Evolutionary conservation across 805 yeast species (phyloP), one percentile per base, ranked within the genome.

Genomic region (Saccharomycopsis microspora): DNA sequence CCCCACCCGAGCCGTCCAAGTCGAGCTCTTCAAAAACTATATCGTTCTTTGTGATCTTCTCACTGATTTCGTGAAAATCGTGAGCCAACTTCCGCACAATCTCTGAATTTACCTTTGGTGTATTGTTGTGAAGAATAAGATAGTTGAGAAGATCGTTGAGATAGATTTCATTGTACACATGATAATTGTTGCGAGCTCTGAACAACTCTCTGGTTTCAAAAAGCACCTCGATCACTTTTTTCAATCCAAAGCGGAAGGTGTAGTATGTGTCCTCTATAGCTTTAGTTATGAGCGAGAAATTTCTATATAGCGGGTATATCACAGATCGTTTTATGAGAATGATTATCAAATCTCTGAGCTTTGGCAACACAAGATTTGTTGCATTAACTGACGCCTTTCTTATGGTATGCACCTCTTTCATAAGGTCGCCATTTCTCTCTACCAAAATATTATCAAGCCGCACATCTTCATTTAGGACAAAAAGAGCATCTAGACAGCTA

Each of bases 111-210:
- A 52, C 30, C 7, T 32, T 11, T 52, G 70, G 70, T 38, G 85
- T 78, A 40, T 70, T 70, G 37, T 69, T 60, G 45, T 76, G 79
- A 48, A 74, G 65, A 28, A 83, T 67, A 11, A 83, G 60, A 95
- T 95, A 89, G 10, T 81, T 68, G 49, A 85, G 72, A 53, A 86
- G 67, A 60, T 89, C 96, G 56, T 84, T 87, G 4, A 87, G 55
- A 69, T 85, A 71, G 0, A 88, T 71, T 58, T 77, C 78, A 58
- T 84, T 84, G 60, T 89, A 89, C 4, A 86, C 87, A 59, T 87
- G 85, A 60, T 87, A 87, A 27, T 82, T 73, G 57, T 87, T 95
- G 59, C 87, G 95, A 58, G 67, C 82, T 50, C 96, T 71, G 62
- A 89, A 89, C 7, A 84, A 64, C 58, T 84, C 90, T 54, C 84